Percentiles rank a stretch among this genome's conserved stretches.
phyloP scores from a whole-genome alignment of 2,329 filamentous ascomycete species.

The Phialophora expanda region DNA sequence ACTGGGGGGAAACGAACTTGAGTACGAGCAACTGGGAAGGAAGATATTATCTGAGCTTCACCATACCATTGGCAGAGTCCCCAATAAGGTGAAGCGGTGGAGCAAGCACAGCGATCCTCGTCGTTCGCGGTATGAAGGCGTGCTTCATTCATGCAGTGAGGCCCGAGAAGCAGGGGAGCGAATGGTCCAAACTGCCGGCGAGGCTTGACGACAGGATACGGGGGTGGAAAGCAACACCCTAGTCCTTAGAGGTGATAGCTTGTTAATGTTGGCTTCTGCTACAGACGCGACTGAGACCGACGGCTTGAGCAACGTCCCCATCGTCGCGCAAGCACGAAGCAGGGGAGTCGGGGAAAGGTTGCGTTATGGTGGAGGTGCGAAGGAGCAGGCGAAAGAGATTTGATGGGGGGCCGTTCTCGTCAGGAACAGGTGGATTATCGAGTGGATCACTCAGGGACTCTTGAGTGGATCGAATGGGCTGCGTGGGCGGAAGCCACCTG shows the following conservation, averaged over 20 bases:
- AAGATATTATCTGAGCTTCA: slow-evolving; percentile 31
- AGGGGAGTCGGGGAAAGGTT: slow-evolving; percentile 27
- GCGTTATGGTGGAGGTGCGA: slow-evolving; percentile 32
- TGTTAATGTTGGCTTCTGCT: slow-evolving; percentile 23
- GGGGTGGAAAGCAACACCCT: slow-evolving; percentile 22
- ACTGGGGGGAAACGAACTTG: slow-evolving; percentile 8
- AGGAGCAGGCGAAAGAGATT: slow-evolving; percentile 37
- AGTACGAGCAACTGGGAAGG: slow-evolving; percentile 12
- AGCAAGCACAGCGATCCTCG: slow-evolving; percentile 21
- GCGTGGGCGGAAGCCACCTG: slow-evolving; percentile 35
- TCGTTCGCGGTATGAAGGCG: slow-evolving; percentile 21
- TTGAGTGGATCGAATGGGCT: slow-evolving; percentile 21
- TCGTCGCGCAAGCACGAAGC: slow-evolving; percentile 26
- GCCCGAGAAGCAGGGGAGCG: slow-evolving; percentile 23
- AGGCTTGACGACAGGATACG: slow-evolving; percentile 30
- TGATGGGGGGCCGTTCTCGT: slow-evolving; percentile 31
- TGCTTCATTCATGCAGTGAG: slow-evolving; percentile 11
- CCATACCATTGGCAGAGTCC: slow-evolving; percentile 24
- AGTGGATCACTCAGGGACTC: slow-evolving; percentile 14
- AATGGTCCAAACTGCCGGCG: slow-evolving; percentile 32
- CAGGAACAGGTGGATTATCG: slow-evolving; percentile 31
- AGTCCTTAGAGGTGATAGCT: slow-evolving; percentile 21
- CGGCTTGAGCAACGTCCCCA: slow-evolving; percentile 28
- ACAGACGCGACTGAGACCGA: slow-evolving; percentile 35
- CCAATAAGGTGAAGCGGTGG: slow-evolving; percentile 24